These are phyloP conservation scores for Candida ficus DNA, from an alignment of 805 yeast species.

Conservation along the genomic window DNA sequence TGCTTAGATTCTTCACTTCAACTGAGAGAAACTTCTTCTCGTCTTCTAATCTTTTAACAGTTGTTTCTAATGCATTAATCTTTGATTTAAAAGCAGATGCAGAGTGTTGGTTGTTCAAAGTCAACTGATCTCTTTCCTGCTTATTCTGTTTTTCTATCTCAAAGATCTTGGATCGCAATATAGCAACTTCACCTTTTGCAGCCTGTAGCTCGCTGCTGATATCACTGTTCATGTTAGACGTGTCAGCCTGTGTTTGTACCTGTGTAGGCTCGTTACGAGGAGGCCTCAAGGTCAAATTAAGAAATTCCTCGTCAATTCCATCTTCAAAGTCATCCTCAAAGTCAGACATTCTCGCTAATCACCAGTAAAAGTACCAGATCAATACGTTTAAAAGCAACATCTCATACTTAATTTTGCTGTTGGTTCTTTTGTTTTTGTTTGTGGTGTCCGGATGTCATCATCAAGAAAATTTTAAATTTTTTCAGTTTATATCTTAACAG, in stretches of 20 bases:
- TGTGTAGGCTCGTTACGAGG: constrained; percentile 1
- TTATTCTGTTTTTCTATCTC: constrained; percentile 36
- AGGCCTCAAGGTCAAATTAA: constrained; percentile 43
- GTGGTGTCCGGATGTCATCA: constrained; percentile 9
- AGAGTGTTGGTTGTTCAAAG: constrained; percentile 15
- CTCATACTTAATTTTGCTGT: no score
- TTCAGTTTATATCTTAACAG: not conserved
- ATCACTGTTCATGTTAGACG: not conserved
- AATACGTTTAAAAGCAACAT: no score
- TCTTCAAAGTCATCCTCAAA: constrained; percentile 39
- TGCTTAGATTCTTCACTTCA: constrained; percentile 35
- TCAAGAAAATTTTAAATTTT: not conserved
- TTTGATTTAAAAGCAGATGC: constrained; percentile 29
- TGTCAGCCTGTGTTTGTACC: not conserved
- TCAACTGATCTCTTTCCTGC: constrained; percentile 23
- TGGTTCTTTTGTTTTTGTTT: not conserved
- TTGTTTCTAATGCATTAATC: constrained; percentile 34
- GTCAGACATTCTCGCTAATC: constrained; percentile 12
- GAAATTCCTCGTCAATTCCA: constrained; percentile 38
- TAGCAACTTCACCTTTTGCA: constrained; percentile 78
- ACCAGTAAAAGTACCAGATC: not conserved
- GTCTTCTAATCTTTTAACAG: constrained; percentile 41
- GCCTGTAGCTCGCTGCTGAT: constrained; percentile 31
- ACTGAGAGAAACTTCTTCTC: constrained; percentile 51
- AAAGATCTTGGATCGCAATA: constrained; percentile 60